phyloP scores from a whole-genome alignment of 179 eudicot genomes.

The Vitellaria paradoxa region DNA sequence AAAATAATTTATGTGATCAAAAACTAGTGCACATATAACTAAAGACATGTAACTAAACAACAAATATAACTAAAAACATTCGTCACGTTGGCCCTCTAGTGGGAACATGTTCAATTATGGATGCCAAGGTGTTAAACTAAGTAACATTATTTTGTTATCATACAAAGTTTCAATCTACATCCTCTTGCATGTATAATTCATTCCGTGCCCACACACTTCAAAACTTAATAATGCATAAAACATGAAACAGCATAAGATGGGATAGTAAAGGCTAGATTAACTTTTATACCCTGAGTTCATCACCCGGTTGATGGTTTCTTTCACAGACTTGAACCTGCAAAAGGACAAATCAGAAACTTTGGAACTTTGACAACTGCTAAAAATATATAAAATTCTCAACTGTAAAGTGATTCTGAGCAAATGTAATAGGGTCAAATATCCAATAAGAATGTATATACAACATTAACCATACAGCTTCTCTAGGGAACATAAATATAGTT shows the following conservation, averaged over 20 bases:
- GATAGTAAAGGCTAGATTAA: not conserved
- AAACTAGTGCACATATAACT: not conserved
- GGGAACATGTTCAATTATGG: not conserved
- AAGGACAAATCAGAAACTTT: not conserved
- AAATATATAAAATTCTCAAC: not conserved
- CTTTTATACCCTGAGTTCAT: conserved; percentile 65
- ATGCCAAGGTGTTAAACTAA: not conserved
- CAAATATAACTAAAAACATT: too few species aligned
- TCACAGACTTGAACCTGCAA: conserved; percentile 91
- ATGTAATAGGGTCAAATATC: not conserved
- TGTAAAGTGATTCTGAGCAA: not conserved
- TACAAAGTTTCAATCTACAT: not conserved
- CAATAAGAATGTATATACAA: not conserved
- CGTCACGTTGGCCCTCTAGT: too few species aligned
- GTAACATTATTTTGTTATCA: not conserved
- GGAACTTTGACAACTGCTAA: not conserved
- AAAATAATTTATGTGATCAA: not conserved
- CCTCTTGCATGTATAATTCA: not conserved
- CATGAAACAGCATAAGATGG: not conserved
- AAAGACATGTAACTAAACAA: too few species aligned
- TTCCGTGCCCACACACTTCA: not conserved
- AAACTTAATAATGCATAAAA: not conserved
- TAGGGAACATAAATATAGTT: not conserved
- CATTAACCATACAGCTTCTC: not conserved
- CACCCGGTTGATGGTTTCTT: conserved; percentile 88